Evolutionary conservation across 495 filamentous ascomycete genomes (phyloP).

Genomic region (Talaromyces ruber): DNA sequence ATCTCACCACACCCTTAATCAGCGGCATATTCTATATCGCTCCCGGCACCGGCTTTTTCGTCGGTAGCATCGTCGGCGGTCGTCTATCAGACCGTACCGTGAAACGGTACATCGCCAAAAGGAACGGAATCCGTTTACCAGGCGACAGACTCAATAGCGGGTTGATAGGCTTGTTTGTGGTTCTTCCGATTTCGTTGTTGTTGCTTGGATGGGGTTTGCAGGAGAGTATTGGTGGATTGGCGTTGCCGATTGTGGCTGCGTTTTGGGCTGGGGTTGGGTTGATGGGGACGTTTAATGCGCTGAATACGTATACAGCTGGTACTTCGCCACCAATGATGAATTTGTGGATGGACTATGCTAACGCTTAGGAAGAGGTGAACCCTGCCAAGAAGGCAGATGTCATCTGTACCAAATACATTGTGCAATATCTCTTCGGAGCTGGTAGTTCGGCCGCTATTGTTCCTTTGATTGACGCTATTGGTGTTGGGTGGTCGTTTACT

Average conservation of each 20-base stretch:
- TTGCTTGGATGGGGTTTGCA: slow-evolving; percentile 66
- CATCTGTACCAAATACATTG: slow-evolving; percentile 63
- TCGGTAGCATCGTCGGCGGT: slow-evolving; percentile 63
- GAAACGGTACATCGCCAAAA: slow-evolving; percentile 49
- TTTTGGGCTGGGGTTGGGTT: slow-evolving; percentile 62
- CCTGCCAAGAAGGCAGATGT: slow-evolving; percentile 52
- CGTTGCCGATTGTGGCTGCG: slow-evolving; percentile 58
- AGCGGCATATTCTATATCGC: slow-evolving; percentile 70
- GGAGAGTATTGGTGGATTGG: slow-evolving; percentile 53
- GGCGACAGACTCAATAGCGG: slow-evolving; percentile 63
- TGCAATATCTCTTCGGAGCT: slow-evolving; percentile 63
- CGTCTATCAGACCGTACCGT: slow-evolving; percentile 60
- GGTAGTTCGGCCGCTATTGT: slow-evolving; percentile 54
- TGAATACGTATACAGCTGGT: slow-evolving; percentile 72
- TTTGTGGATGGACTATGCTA: not conserved
- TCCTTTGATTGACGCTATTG: slow-evolving; percentile 55
- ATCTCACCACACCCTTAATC: slow-evolving; percentile 58
- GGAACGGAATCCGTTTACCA: slow-evolving; percentile 52
- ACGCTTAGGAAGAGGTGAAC: slow-evolving; percentile 22
- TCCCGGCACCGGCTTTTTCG: slow-evolving; percentile 60
- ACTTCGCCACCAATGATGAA: slow-evolving; percentile 1
- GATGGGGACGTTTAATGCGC: slow-evolving; percentile 59
- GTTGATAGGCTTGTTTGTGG: slow-evolving; percentile 50
- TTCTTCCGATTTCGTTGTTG: slow-evolving; percentile 55
- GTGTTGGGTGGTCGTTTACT: slow-evolving; percentile 53